These are phyloP conservation scores for Lanmaoa pseudosensibilis DNA, from an alignment of 768 basidiomycete species.

Conservation along the genomic window DNA sequence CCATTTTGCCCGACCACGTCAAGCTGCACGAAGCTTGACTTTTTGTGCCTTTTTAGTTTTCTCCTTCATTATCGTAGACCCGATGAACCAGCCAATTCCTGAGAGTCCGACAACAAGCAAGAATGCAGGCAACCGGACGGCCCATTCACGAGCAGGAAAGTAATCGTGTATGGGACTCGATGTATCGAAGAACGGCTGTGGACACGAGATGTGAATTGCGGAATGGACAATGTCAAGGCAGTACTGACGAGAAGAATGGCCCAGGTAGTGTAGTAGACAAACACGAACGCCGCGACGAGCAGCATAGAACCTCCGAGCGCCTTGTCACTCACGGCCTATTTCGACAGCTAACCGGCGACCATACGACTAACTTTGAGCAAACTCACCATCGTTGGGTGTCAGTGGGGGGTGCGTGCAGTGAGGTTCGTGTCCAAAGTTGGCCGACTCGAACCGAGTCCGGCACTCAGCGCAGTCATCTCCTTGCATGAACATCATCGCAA, in stretches of 20 bases:
- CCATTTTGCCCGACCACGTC: conserved; percentile 15
- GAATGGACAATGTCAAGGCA: not conserved
- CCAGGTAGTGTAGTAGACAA: conserved; percentile 92
- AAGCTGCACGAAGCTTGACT: conserved; percentile 62
- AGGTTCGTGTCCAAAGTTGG: conserved; percentile 22
- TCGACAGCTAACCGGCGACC: conserved; percentile 5
- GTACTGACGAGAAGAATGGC: conserved; percentile 76
- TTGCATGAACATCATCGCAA: conserved; percentile 6
- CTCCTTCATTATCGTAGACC: conserved; percentile 71
- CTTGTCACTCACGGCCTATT: conserved; percentile 79
- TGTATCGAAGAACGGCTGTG: conserved; percentile 77
- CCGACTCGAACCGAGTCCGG: not conserved
- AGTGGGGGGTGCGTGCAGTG: not conserved
- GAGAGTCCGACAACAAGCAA: conserved; percentile 77
- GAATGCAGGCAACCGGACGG: conserved; percentile 81
- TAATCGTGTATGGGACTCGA: conserved; percentile 70
- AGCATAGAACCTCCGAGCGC: conserved; percentile 78
- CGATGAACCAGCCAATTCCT: conserved; percentile 81
- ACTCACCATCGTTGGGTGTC: conserved; percentile 26
- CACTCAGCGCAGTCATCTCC: not conserved
- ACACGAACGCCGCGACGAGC: conserved; percentile 69
- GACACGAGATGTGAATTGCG: conserved; percentile 8
- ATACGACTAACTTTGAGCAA: not conserved
- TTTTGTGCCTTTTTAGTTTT: conserved; percentile 66
- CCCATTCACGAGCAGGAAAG: conserved; percentile 94